Evolutionary conservation across 176 grass and related monocot genomes (phyloP), one percentile per base, ranked within the genome.

Genomic region (Phoenix roebelenii): DNA sequence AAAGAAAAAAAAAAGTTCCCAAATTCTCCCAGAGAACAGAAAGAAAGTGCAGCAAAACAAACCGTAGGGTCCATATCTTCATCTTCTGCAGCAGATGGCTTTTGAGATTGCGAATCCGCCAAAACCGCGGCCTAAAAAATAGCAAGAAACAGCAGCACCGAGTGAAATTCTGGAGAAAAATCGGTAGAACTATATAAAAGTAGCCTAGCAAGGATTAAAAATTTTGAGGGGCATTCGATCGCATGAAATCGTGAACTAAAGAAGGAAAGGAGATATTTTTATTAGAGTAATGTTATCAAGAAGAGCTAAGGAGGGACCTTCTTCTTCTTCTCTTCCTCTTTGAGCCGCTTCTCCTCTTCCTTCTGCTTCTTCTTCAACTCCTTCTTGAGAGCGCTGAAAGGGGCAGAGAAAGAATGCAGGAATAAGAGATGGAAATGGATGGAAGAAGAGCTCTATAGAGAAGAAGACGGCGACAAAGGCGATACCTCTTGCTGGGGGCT

Each of bases 11-110:
- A 32, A 25, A 26, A 16, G 48, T 20, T 5, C 54, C 22, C 4
- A 5, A 15, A 17, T 18, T 58, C 49, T 28, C 25, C 5, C 25
- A 9, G 7, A 35, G 16, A 59, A 50, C 16, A 29, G 53, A 58
- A n/a, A 22, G n/a, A 67, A 68, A 54, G 52, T 1, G 39, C 16
- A 25, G 53, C 44, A 17, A 18, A 17, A 60, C 79, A 78, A 79
- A 97, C 92, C 25, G 80, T 97, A 39, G 92, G 92, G 65, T 97
- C 92, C 83, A 88, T 91, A 26, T 97, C 92, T 17, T 97, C 87
- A 16, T 97, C 92, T 0, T 97, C 92, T 0, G 60, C 72, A 5
- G 72, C 62, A 54, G 74, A 44, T 19, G 15, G 64, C 66, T 82
- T 85, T 58, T 88, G 75, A 17, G 61, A 16, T 39, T 66, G 74